Conservation (phyloP, 768 basidiomycete species). For the Collybia nuda region DNA sequence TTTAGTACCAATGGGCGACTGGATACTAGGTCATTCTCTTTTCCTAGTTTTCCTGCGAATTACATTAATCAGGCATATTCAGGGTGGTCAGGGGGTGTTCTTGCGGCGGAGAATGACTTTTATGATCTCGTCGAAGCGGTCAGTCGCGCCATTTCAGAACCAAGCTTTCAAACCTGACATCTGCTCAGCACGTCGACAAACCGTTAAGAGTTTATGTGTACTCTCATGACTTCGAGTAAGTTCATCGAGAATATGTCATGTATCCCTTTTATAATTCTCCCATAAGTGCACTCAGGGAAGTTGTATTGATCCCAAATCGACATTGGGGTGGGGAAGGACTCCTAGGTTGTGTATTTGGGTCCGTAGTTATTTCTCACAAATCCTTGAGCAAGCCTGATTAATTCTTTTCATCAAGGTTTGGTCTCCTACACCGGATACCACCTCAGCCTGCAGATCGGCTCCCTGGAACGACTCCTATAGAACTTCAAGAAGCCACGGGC, state of each 20-base stretch:
- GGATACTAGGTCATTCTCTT: conserved; percentile 37
- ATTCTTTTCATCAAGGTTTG: conserved; percentile 54
- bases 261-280: conserved; percentile 5
- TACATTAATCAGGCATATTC: conserved; percentile 50
- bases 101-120: conserved; percentile 92
- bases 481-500: conserved; percentile 45
- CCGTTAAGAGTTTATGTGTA: conserved; percentile 95
- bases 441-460: conserved; percentile 62
- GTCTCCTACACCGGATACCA: conserved; percentile 91
- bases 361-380: conserved; percentile 24
- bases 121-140: conserved; percentile 94
- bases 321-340: conserved; percentile 98
- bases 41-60: background rate
- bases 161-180: conserved; percentile 4
- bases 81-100: conserved; percentile 93
- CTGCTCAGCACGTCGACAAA: conserved; percentile 82
- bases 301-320: conserved; percentile 91
- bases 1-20: conserved; percentile 84
- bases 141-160: conserved; percentile 23
- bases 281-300: conserved; percentile 83
- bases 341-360: conserved; percentile 96
- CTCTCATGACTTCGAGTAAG: conserved; percentile 95
- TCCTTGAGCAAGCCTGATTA: conserved; percentile 6
- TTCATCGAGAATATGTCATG: conserved; percentile 13
- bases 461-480: conserved; percentile 56